A percentile compares a stretch with the other conserved stretches of the same genome.
These are phyloP conservation scores for Sonneratia alba DNA, from an alignment of 345 rosid species.

Conservation along the genomic window DNA sequence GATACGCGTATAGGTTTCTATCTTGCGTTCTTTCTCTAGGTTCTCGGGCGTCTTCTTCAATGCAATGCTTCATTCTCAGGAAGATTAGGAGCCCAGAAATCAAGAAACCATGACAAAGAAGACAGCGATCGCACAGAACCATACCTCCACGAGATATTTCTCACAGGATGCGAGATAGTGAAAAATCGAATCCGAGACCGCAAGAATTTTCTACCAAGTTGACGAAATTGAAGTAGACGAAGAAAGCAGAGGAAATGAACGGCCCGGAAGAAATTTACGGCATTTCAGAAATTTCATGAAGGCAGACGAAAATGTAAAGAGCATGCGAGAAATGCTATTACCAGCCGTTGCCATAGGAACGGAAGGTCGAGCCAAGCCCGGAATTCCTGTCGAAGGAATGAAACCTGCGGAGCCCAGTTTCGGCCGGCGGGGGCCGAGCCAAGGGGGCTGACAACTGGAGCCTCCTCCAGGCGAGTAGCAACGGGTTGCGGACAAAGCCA, in stretches of 20 bases:
- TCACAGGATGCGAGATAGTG: neutral
- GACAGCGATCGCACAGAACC: neutral
- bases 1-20: no score
- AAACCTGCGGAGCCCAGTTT: neutral
- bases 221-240: neutral
- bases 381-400: slow-evolving; percentile 1
- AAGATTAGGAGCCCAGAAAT: neutral
- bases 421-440: neutral
- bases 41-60: neutral
- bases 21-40: no score
- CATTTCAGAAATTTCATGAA: neutral
- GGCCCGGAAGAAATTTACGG: neutral
- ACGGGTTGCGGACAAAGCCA: neutral
- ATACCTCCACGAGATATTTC: neutral
- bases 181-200: neutral
- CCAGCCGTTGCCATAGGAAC: neutral
- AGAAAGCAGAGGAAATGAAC: neutral
- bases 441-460: neutral
- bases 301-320: neutral
- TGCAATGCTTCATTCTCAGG: neutral
- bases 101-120: neutral
- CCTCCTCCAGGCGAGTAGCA: neutral
- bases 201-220: neutral
- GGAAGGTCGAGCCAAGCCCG: neutral
- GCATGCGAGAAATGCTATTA: neutral